Evolutionary conservation across 805 yeast species (phyloP), one percentile per base, ranked within the genome.

Genomic region (Ogataea pini): DNA sequence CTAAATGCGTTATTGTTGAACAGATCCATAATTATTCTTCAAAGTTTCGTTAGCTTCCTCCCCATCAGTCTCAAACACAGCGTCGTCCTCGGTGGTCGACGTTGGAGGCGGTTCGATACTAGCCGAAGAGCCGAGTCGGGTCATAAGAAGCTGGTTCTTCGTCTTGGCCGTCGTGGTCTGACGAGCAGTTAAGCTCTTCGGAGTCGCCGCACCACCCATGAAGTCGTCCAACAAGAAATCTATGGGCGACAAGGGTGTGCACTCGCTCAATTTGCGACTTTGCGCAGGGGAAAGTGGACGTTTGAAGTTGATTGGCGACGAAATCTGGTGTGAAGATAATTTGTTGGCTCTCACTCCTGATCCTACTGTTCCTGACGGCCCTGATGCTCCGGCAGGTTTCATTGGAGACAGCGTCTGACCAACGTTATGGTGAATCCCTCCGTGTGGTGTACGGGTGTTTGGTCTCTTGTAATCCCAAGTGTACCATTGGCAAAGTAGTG

Each of bases 401-500:
- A 8, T 22, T 2, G 38, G 32, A 13, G 47, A 19, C 1, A 49
- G 20, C n/a, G 49, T 31, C 22, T 40, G 46, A 7, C 24, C 25
- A 7, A 38, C 45, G 25, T 36, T 34, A 27, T 31, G 46, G 20
- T 12, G 44, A n/a, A 22, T 20, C 13, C 29, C 46, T 31, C 24
- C 25, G 14, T 42, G 36, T 2, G 48, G 33, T 24, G 38, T 36
- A 18, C 38, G 37, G 22, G 27, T 32, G 27, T 24, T 32, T 18
- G 28, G 32, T 33, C 25, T 20, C n/a, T 42, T 47, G 44, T 48
- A 49, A 49, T 68, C 71, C 61, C 63, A 69, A 13, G 25, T 17
- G 42, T 56, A 66, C 66, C 77, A 68, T 57, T 79, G 84, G 39
- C 70, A 61, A 20, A 79, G 63, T 44, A 76, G 72, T 1, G 68